Percentiles rank a stretch among this genome's conserved stretches.
These are phyloP conservation scores for Chlamydomonas eustigma DNA, from an alignment of 139 green algal genomes.

Conservation along the genomic window DNA sequence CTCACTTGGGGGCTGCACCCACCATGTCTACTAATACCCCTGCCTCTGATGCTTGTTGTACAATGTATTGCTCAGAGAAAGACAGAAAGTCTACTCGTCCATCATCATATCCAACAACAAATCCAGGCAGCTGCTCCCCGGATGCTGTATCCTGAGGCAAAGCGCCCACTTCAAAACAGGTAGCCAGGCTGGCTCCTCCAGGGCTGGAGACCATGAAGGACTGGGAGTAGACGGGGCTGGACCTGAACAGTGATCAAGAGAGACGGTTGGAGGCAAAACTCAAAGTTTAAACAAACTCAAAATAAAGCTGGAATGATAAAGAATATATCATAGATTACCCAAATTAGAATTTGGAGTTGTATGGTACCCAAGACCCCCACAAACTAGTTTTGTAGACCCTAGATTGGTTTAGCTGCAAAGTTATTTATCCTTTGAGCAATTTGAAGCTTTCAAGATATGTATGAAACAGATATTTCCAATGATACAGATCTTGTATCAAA, in stretches of 20 bases:
- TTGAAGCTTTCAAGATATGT: no score
- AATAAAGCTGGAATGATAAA: no score
- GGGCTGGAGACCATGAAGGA: conserved; percentile 13
- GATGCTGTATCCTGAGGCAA: background rate
- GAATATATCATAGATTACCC: no score
- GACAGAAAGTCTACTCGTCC: conserved; percentile 30
- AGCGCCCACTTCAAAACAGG: background rate
- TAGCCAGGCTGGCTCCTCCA: background rate
- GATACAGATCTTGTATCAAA: no score
- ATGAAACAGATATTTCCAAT: no score
- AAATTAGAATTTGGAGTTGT: no score
- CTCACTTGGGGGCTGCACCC: background rate
- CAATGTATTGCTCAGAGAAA: conserved; percentile 7
- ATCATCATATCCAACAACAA: conserved; percentile 33
- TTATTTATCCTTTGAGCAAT: no score
- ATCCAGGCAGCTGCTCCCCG: background rate
- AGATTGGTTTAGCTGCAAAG: no score
- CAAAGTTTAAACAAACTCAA: background rate
- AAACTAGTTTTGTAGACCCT: no score
- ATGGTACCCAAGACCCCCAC: no score
- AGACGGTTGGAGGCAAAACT: no score
- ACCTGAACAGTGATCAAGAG: background rate
- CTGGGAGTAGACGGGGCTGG: background rate
- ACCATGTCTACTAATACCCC: background rate
- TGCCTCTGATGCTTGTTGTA: background rate